Evolutionary conservation across 805 yeast genomes (phyloP).

Genomic region (Kodamaea lidongshanica): DNA sequence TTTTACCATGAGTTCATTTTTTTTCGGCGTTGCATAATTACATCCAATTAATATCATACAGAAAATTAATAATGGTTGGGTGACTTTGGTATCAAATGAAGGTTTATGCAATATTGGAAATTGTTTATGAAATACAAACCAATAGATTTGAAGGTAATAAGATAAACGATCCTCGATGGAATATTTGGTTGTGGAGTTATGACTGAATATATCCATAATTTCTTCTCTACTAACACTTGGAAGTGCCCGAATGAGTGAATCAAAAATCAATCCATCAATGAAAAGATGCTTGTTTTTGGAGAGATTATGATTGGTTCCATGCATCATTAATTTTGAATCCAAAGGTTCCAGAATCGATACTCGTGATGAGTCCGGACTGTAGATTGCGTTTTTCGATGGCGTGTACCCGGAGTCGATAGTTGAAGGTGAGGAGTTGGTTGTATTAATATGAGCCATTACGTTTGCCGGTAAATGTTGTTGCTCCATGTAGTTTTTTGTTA

Average conservation of each 20-base stretch:
- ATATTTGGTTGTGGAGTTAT: conserved; percentile 15
- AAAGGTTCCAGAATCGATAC: conserved; percentile 9
- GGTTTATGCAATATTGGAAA: conserved; percentile 31
- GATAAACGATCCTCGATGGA: conserved; percentile 30
- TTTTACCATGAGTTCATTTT: conserved; percentile 13
- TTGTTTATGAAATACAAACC: conserved; percentile 56
- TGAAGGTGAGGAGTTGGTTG: conserved; percentile 6
- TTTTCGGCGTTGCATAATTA: conserved; percentile 25
- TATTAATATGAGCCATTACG: conserved; percentile 1
- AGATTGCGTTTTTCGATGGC: conserved; percentile 4
- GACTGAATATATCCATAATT: conserved; percentile 23
- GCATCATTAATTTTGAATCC: conserved; percentile 13
- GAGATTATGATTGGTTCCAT: conserved; percentile 19
- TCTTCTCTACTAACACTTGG: conserved; percentile 19
- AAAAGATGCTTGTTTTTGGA: conserved; percentile 30
- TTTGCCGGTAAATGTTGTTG: conserved; percentile 2
- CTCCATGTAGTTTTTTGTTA: conserved; percentile 13
- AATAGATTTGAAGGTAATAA: conserved; percentile 38
- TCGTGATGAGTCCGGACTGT: conserved; percentile 5
- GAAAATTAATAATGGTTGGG: conserved; percentile 46
- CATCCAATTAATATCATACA: conserved; percentile 57
- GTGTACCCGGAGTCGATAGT: conserved; percentile 6
- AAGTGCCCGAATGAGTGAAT: conserved; percentile 27
- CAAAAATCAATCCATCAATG: conserved; percentile 32
- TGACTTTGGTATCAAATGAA: conserved; percentile 42